A percentile compares a stretch with the other conserved stretches of the same genome.
Evolutionary conservation across 306 rosid genomes (phyloP).

Genomic region (Acacia melanoxylon): DNA sequence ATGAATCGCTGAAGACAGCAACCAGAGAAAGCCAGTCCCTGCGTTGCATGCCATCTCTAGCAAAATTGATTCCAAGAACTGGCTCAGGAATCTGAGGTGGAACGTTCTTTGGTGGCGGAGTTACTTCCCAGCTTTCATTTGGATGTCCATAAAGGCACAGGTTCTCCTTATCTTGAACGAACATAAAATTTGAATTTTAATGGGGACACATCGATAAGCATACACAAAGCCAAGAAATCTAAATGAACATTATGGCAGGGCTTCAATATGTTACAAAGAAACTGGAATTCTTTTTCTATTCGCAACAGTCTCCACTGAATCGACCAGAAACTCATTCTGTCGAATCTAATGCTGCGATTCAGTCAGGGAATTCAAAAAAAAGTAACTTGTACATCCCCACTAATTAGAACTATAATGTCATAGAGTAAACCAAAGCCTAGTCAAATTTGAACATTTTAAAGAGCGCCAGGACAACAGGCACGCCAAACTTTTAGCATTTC

Average conservation of each 20-base stretch:
- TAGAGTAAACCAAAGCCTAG: background rate
- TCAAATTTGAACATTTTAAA: conserved; percentile 17
- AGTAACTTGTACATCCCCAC: background rate
- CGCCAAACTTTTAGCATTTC: conserved; percentile 27
- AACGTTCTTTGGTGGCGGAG: conserved; percentile 89
- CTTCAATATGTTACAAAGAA: background rate
- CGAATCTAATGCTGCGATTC: background rate
- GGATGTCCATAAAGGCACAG: conserved; percentile 92
- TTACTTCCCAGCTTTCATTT: conserved; percentile 90
- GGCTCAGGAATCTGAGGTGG: conserved; percentile 99
- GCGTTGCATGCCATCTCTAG: conserved; percentile 95
- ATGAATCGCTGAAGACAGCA: conserved; percentile 93
- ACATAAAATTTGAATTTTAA: conserved; percentile 15
- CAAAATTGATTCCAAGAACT: conserved; percentile 94
- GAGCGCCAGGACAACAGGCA: conserved; percentile 20
- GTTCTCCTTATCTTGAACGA: conserved; percentile 79
- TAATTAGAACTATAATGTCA: background rate
- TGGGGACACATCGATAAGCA: background rate
- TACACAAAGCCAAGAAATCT: background rate
- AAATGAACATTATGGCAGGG: background rate
- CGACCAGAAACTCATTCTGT: background rate
- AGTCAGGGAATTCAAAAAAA: background rate
- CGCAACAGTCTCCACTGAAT: background rate
- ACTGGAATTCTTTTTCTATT: background rate
- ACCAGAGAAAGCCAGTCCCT: conserved; percentile 95